Evolutionary conservation across 495 filamentous ascomycete genomes (phyloP).

Genomic region (Neurospora terricola): DNA sequence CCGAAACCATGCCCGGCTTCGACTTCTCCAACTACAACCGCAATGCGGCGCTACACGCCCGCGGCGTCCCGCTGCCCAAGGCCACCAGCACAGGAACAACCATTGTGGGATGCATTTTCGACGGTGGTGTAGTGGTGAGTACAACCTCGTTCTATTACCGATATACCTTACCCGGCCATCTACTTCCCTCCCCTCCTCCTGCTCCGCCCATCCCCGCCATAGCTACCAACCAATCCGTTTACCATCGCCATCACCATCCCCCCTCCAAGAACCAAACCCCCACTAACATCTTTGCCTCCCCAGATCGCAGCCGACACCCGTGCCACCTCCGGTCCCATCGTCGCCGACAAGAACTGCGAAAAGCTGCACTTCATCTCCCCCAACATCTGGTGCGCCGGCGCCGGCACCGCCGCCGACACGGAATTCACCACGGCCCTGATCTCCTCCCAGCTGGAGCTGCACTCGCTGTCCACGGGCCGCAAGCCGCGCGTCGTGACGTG

Average conservation of each 20-base stretch:
- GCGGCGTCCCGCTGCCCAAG: constrained; percentile 88
- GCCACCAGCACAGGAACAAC: constrained; percentile 98
- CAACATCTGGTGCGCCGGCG: constrained; percentile 99
- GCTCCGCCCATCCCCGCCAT: too few relatives aligned
- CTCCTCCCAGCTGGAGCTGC: constrained; percentile 95
- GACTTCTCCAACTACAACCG: constrained; percentile 99
- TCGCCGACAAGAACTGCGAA: constrained; percentile 99
- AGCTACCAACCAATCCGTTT: too few relatives aligned
- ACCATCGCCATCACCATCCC: too few relatives aligned
- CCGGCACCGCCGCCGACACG: constrained; percentile 95
- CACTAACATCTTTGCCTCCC: not conserved
- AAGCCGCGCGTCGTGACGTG: constrained; percentile 95
- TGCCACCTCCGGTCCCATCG: constrained; percentile 94
- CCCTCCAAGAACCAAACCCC: too few relatives aligned
- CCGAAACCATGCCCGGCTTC: constrained; percentile 73
- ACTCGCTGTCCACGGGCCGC: constrained; percentile 88
- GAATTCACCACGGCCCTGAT: constrained; percentile 99
- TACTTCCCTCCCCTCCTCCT: too few relatives aligned
- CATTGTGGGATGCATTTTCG: constrained; percentile 95
- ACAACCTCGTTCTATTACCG: not conserved
- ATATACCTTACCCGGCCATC: too few relatives aligned
- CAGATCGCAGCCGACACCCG: constrained; percentile 95
- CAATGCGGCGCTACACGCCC: constrained; percentile 89
- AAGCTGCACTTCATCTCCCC: constrained; percentile 98
- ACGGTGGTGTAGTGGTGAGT: constrained; percentile 88